Evolutionary conservation across 331 rosid species (phyloP), one percentile per base, ranked within the genome.

Genomic region (Quercus tomentella): DNA sequence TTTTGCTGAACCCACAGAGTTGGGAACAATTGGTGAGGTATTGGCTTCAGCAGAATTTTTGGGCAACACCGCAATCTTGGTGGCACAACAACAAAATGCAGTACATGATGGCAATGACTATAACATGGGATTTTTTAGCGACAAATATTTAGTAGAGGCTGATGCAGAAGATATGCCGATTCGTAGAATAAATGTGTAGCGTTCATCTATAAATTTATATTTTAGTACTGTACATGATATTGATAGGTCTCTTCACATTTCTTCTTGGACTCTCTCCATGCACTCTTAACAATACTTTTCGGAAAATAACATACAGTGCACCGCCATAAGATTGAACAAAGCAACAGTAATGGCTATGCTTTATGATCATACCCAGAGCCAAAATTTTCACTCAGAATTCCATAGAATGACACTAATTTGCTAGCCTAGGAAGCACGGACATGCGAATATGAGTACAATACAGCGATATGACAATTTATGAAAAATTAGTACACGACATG

Each of bases 21-120:
- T 86, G 70, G 86, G 84, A 74, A 69, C 82, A 3, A 79, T 79
- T 16, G 88, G 86, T 4, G 82, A 84, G 63, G 76, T 84, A 12
- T 58, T 87, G 71, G 79, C 82, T 4, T 72, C 82, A 0, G 41
- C 80, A 43, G 77, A 84, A 56, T 78, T 84, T 30, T 28, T 71
- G 35, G 84, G 86, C 10, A 25, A 76, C 21, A 76, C 84, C 61
- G 54, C 55, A 14, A 70, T 87, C 21, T 77, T 87, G 26, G 90
- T 84, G 21, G 87, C 82, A 52, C 88, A 87, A 70, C 82, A 79
- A 80, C 88, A 82, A 37, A 76, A 22, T 22, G 75, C 55, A 33
- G 60, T 14, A 16, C 73, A 73, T 28, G 75, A 87, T 61, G 51
- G 56, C 43, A 7, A 17, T 49, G 75, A 55, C 65, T 15, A n/a